Conservation (phyloP, 495 filamentous ascomycete genomes). For the Aspergillus baeticus region DNA sequence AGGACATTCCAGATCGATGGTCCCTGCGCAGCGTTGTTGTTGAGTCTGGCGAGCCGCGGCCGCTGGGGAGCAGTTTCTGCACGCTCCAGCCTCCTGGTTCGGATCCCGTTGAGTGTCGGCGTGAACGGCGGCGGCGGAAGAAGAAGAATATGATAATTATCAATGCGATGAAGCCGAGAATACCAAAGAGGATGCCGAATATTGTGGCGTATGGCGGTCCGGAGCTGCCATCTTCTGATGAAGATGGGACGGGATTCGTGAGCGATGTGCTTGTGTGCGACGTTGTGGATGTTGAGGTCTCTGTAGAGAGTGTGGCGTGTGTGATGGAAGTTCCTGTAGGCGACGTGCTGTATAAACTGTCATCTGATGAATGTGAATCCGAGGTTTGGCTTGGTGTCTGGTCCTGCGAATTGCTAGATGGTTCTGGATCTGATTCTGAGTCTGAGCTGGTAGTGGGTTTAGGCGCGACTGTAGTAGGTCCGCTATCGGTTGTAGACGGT, state of each 20-base stretch:
- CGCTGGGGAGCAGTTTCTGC: slow-evolving; percentile 17
- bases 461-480: background rate
- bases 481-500: background rate
- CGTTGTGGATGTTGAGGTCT: background rate
- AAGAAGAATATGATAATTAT: slow-evolving; percentile 21
- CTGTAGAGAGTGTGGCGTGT: background rate
- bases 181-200: slow-evolving; percentile 31
- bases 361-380: background rate
- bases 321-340: background rate
- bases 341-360: background rate
- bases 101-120: slow-evolving; percentile 4
- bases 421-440: background rate
- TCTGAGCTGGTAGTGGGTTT: background rate
- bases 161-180: slow-evolving; percentile 23
- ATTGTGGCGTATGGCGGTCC: slow-evolving; percentile 20
- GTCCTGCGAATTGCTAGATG: too few species aligned
- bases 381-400: background rate
- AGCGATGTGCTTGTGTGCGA: slow-evolving; percentile 1
- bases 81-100: background rate
- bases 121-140: slow-evolving; percentile 24
- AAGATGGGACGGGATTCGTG: background rate
- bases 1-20: slow-evolving; percentile 7
- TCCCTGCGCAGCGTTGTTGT: slow-evolving; percentile 11
- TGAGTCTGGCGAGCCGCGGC: slow-evolving; percentile 10
- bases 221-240: background rate